These are phyloP conservation scores for Agaricus blazei DNA, from an alignment of 768 basidiomycete species.

Conservation along the genomic window DNA sequence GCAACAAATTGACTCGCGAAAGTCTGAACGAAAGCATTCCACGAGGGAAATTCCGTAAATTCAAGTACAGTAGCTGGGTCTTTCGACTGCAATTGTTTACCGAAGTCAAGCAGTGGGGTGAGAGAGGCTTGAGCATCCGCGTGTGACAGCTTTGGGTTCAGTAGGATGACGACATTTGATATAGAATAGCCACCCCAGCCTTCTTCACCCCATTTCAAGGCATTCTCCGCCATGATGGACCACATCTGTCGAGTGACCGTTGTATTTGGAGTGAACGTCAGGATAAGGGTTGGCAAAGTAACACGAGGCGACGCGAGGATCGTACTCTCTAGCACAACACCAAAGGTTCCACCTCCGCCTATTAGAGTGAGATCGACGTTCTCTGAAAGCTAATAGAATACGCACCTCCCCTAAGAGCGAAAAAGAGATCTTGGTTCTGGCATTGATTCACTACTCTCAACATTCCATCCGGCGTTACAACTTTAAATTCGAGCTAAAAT, in stretches of 20 bases:
- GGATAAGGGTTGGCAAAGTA: constrained; percentile 30
- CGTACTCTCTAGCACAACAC: constrained; percentile 29
- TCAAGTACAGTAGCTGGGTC: constrained; percentile 22
- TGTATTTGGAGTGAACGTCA: constrained; percentile 21
- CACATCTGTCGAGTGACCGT: constrained; percentile 28
- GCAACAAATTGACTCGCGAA: constrained; percentile 34
- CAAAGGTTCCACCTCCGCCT: constrained; percentile 35
- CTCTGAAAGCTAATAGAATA: background rate
- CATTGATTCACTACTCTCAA: constrained; percentile 33
- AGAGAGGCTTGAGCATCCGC: constrained; percentile 35
- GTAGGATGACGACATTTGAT: constrained; percentile 30
- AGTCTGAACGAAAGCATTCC: constrained; percentile 31
- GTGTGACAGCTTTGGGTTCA: constrained; percentile 37
- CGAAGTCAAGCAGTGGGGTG: constrained; percentile 34
- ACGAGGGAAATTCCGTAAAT: constrained; percentile 37
- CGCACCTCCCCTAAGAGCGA: constrained; percentile 38
- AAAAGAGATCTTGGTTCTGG: constrained; percentile 41
- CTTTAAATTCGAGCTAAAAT: constrained; percentile 19
- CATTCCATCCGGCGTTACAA: constrained; percentile 40
- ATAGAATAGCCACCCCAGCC: constrained; percentile 45
- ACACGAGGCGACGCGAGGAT: constrained; percentile 33
- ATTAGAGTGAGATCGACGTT: background rate
- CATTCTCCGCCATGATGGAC: constrained; percentile 32
- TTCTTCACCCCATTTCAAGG: constrained; percentile 35
- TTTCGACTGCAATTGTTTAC: constrained; percentile 18